Evolutionary conservation across 2,329 filamentous ascomycete species (phyloP), one percentile per base, ranked within the genome.

Genomic region (Emericellopsis atlantica): DNA sequence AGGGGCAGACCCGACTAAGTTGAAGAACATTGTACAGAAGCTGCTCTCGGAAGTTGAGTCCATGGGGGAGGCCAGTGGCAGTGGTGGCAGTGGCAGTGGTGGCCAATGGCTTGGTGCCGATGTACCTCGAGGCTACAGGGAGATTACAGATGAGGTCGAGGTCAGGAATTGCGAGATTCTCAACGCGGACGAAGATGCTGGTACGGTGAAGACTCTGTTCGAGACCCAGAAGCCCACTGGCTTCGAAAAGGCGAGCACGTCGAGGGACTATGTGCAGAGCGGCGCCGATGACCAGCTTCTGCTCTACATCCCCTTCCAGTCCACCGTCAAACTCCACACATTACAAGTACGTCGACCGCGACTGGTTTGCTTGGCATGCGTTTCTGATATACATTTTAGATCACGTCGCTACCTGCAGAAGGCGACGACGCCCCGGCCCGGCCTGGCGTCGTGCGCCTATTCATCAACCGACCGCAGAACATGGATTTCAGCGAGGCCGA

Each of bases 271-370:
- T 81, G 80, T 96, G 18, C 86, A 95, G 69, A 95, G 87, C 60
- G 90, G 95, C 56, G 93, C 90, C 31, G 92, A 98, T 56, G 89
- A 96, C 65, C 92, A 98, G 68, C 69, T 98, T 46, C 84, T 96
- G 74, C 73, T 98, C 37, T 96, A 81, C 62, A 72, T 93, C 43
- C 90, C 92, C 1, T 95, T 98, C 65, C 82, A 89, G 59, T 78
- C 82, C 26, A 85, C 79, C 37, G 59, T 95, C 48, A 98, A 96
- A 69, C 73, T 96, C 40, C 90, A 95, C 64, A 89, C 87, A 10
- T 64, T 82, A 26, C 78, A 81, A 67, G 76, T 76, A 63, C 43
- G 11, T 37, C 39, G 8, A 26, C 3, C 26, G 26, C 12, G 26
- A 9, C 26, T 29, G 8, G 8, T 29, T 29, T 9, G 26, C 6